Evolutionary conservation across 495 filamentous ascomycete species (phyloP).

Genomic region (Lasiosphaeria miniovina): DNA sequence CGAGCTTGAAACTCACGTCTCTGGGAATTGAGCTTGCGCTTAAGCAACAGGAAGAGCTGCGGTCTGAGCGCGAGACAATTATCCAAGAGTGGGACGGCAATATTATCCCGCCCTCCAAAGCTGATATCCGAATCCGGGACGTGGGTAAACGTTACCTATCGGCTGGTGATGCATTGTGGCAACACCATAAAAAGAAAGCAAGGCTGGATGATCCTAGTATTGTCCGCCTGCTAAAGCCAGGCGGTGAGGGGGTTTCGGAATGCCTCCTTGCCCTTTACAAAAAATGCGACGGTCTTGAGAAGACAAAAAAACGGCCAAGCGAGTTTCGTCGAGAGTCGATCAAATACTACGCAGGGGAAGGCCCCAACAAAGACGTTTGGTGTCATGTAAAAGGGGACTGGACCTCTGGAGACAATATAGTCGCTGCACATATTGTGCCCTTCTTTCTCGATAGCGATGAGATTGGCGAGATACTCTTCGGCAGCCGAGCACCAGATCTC

Average conservation of each 20-base stretch:
- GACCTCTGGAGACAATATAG: neutral
- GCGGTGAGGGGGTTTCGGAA: neutral
- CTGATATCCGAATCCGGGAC: neutral
- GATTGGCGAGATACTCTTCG: conserved; percentile 8
- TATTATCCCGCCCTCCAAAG: neutral
- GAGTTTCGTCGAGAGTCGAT: neutral
- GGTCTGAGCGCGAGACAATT: neutral
- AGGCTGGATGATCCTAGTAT: neutral
- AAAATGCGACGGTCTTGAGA: neutral
- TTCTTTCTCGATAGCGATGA: conserved; percentile 18
- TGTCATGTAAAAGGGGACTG: neutral
- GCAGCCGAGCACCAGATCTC: conserved; percentile 10
- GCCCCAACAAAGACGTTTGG: neutral
- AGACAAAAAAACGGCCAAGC: neutral
- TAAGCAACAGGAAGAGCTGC: neutral
- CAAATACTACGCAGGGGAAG: neutral
- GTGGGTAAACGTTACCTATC: neutral
- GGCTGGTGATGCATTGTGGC: neutral
- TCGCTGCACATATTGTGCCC: conserved; percentile 14
- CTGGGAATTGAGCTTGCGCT: neutral
- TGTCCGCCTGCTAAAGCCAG: neutral
- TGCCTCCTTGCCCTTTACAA: neutral
- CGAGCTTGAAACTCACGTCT: neutral
- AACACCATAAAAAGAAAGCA: neutral
- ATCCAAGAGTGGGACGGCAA: neutral